Evolutionary conservation across 164 flowering plant species (phyloP).

Genomic region (Litsea cubeba): DNA sequence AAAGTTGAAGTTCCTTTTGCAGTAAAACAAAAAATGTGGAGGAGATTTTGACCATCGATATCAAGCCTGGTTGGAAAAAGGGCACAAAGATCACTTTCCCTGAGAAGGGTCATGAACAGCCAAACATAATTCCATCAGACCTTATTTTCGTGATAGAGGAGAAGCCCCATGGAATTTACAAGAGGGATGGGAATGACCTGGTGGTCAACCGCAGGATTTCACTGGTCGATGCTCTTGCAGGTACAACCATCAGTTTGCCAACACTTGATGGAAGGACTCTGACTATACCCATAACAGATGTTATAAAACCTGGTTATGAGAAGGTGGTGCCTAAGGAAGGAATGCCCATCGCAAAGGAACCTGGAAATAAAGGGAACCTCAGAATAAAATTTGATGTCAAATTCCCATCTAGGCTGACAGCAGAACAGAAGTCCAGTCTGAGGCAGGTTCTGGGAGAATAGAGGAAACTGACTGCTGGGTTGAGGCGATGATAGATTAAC

Average conservation of each 20-base stretch:
- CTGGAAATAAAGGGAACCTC: slow-evolving; percentile 70
- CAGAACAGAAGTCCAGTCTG: slow-evolving; percentile 68
- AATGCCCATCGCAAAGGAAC: slow-evolving; percentile 90
- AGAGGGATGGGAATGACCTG: slow-evolving; percentile 84
- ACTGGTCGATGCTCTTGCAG: slow-evolving; percentile 78
- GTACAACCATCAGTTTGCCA: slow-evolving; percentile 59
- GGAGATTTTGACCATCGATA: slow-evolving; percentile 78
- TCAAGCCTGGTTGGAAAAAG: slow-evolving; percentile 97
- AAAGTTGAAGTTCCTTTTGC: slow-evolving; percentile 11
- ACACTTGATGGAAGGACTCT: slow-evolving; percentile 75
- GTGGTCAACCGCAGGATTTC: slow-evolving; percentile 55
- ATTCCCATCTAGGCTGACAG: slow-evolving; percentile 71
- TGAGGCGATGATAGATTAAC: background rate
- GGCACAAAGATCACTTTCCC: slow-evolving; percentile 95
- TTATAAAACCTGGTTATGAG: slow-evolving; percentile 74
- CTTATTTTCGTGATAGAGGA: slow-evolving; percentile 78
- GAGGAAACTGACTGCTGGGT: slow-evolving; percentile 2
- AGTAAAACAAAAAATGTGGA: slow-evolving; percentile 53
- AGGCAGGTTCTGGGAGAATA: slow-evolving; percentile 62
- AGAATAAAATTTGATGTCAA: slow-evolving; percentile 67
- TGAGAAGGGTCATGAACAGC: slow-evolving; percentile 76
- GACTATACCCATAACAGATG: slow-evolving; percentile 46
- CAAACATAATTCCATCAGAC: slow-evolving; percentile 72
- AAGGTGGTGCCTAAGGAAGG: slow-evolving; percentile 71
- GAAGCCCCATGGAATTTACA: slow-evolving; percentile 73